phyloP scores from a whole-genome alignment of 2,329 filamentous ascomycete genomes.

The Akanthomyces lecanii region DNA sequence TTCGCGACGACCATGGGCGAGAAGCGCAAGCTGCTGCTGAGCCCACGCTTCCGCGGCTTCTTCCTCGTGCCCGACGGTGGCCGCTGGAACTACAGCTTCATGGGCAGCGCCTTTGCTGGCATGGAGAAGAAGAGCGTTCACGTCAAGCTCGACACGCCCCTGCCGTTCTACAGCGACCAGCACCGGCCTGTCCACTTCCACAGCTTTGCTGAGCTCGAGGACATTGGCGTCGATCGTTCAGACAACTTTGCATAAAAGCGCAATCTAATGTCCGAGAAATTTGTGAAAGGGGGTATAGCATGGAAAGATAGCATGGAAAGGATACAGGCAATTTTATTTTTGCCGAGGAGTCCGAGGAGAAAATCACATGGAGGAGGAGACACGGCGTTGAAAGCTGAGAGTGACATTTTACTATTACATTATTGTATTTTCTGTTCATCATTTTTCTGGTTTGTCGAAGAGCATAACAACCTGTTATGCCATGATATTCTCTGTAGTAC shows the following conservation, averaged over 20 bases:
- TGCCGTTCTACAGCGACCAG: constrained; percentile 85
- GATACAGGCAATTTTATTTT: background rate
- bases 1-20: constrained; percentile 91
- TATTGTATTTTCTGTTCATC: constrained; percentile 8
- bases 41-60: constrained; percentile 89
- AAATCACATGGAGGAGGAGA: background rate
- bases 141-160: constrained; percentile 89
- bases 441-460: background rate
- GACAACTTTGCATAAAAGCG: constrained; percentile 80
- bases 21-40: constrained; percentile 90
- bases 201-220: constrained; percentile 94
- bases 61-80: constrained; percentile 91
- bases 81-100: constrained; percentile 97
- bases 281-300: background rate
- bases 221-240: constrained; percentile 88
- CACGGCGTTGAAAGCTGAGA: constrained; percentile 8
- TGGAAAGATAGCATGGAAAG: background rate
- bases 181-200: constrained; percentile 95
- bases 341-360: background rate
- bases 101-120: constrained; percentile 82
- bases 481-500: constrained; percentile 11
- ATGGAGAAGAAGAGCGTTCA: constrained; percentile 88
- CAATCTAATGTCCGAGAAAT: background rate
- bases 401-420: background rate
- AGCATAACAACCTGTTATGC: constrained; percentile 4